Evolutionary conservation across 768 basidiomycete species (phyloP), one percentile per base, ranked within the genome.

Genomic region (Infundibulicybe gibba): DNA sequence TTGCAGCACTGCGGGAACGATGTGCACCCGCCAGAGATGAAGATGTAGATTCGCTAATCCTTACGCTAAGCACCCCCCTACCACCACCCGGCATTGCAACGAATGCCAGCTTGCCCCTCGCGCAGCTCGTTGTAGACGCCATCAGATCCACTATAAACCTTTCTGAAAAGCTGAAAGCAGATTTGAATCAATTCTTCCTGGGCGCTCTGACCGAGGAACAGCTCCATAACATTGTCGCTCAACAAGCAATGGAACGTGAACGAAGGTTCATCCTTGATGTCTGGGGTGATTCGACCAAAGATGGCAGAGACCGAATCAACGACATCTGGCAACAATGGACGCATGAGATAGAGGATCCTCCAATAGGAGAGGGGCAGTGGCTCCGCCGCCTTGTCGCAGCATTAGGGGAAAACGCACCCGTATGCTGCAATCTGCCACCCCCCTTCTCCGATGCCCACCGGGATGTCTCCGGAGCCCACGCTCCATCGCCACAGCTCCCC

Each of bases 21-120:
- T 88, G 85, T 44, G 84, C 87, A 2, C 86, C 87, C 5, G 66
- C 74, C 14, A 75, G 85, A 32, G 87, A 90, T 53, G 52, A 64
- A 11, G 64, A 70, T 19, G 65, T 87, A 14, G 78, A 84, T 47
- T 53, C 56, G 3, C 57, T 83, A 37, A 56, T 74, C 25, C 50
- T 48, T 2, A 50, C 51, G 40, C 43, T 67, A 40, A 52, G 57
- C 14, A 44, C 45, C 52, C 49, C 31, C 39, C 44, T 15, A 50
- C 50, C 13, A n/a, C 14, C 35, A 3, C 10, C 35, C 6, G 35
- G 3, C 14, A 6, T 3, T 38, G 15, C 38, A n/a, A 30, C 13
- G 32, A 17, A 38, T 30, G 21, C 40, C 40, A 42, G 5, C 19
- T 47, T 17, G 13, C 40, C 63, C 9, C 67, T 83, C 4, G 78